Base-by-base conservation (phyloP, 2,329 filamentous ascomycete species). In the Rasamsonia emersonii region DNA sequence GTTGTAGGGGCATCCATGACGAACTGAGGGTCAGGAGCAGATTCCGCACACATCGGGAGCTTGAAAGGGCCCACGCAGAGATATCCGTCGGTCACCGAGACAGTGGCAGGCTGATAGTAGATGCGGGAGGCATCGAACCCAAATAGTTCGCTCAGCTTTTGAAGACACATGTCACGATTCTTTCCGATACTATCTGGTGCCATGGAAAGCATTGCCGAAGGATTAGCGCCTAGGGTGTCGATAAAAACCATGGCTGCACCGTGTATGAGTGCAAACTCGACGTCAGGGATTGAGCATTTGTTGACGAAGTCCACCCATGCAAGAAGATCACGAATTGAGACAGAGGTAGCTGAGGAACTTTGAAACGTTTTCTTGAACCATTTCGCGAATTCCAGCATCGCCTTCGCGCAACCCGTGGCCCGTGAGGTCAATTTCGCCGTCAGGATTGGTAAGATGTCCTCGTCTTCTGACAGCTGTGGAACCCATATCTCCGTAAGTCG, bases 401-500 rank as follows among this genome's bases (percentile, higher is more conserved):
- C 64, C 20, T 65, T 64, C 0, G 86, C 77, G 42, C 82, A 69
- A 1, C 72, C 70, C 5, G 73, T 68, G 10, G 64, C 59, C 25
- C 13, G 32, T 0, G 67, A 54, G 3, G 60, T 59, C 11, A 98
- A 67, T 54, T 93, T 95, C 9, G 79, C 76, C 31, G 71, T 66
- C 10, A 96, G 77, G 43, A 99, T 98, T 25, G 93, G 82, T 13
- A 86, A 62, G 19, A 96, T 79, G 52, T 99, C 93, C 18, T 86
- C 79, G 31, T 77, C 73, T 38, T 89, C 83, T 1, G 86, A 86
- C 37, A 96, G 65, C 1, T 88, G 75, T 1, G 91, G 86, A 1
- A 96, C 91, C 91, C 91, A 98, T 6, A 99, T 95, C 59, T 99
- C 91, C 0, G 91, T 99, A 55, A 99, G 94, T 38, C 91, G 83